These are phyloP conservation scores for Trichoderma koningiopsis DNA, from an alignment of 2,329 filamentous ascomycete species.

Conservation along the genomic window DNA sequence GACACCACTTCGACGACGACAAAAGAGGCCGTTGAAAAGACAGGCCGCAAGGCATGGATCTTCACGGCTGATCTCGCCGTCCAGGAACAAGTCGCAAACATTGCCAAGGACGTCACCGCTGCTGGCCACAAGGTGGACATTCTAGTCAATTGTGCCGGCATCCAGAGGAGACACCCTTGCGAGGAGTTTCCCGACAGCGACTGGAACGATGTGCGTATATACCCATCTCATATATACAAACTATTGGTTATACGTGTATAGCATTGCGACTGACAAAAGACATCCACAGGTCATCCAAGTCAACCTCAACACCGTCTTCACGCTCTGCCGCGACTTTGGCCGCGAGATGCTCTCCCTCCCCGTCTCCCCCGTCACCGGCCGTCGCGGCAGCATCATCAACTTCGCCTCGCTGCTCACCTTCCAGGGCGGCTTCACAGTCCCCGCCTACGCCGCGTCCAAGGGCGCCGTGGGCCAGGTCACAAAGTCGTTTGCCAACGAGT, in stretches of 20 bases:
- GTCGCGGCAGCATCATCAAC: conserved; percentile 77
- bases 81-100: conserved; percentile 57
- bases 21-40: conserved; percentile 61
- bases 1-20: conserved; percentile 53
- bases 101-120: conserved; percentile 63
- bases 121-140: conserved; percentile 71
- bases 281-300: conserved; percentile 70
- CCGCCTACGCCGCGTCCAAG: conserved; percentile 84
- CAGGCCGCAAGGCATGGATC: conserved; percentile 67
- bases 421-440: conserved; percentile 85
- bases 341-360: conserved; percentile 71
- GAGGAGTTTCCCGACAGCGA: conserved; percentile 75
- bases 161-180: conserved; percentile 76
- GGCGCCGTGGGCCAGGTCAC: conserved; percentile 83
- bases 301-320: conserved; percentile 82
- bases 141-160: conserved; percentile 83
- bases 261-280: background rate
- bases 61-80: conserved; percentile 71
- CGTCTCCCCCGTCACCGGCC: conserved; percentile 50
- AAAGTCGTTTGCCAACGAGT: conserved; percentile 84
- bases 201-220: conserved; percentile 63
- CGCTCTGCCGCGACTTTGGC: conserved; percentile 74
- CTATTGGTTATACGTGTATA: background rate
- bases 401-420: conserved; percentile 79
- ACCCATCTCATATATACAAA: no score